These are phyloP conservation scores for Agrocybe praecox DNA, from an alignment of 768 basidiomycete genomes.

Conservation along the genomic window DNA sequence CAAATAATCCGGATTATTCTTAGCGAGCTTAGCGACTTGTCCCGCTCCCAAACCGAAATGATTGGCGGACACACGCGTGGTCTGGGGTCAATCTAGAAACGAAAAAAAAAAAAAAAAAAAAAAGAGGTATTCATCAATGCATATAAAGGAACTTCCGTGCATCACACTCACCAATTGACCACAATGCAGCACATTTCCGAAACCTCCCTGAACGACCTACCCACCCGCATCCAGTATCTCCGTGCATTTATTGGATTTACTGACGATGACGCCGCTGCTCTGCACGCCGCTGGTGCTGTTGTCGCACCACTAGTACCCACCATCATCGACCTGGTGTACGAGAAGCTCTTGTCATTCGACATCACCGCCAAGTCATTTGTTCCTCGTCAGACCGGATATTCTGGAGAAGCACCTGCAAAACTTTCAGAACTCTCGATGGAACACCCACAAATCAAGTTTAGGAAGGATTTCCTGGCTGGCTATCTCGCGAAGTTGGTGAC, in stretches of 20 bases:
- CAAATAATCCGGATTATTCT: neutral
- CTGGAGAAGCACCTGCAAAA: constrained; percentile 36
- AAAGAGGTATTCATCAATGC: too few relatives aligned
- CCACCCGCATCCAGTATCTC: constrained; percentile 43
- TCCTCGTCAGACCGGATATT: constrained; percentile 41
- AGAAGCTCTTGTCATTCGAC: constrained; percentile 43
- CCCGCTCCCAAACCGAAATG: neutral
- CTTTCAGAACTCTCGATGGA: constrained; percentile 41
- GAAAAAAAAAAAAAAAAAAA: too few relatives aligned
- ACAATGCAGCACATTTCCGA: constrained; percentile 30
- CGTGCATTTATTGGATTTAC: constrained; percentile 49
- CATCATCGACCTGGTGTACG: constrained; percentile 47
- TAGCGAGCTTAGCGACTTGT: too few relatives aligned
- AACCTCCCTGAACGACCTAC: constrained; percentile 30
- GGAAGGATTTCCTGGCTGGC: constrained; percentile 40
- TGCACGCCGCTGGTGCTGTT: constrained; percentile 41
- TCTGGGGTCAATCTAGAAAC: neutral
- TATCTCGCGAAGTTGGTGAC: constrained; percentile 40
- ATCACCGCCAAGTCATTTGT: constrained; percentile 42
- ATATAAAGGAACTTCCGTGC: too few relatives aligned
- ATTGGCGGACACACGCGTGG: neutral
- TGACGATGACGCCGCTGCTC: constrained; percentile 38
- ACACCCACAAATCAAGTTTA: constrained; percentile 49
- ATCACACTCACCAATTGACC: neutral
- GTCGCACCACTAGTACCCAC: constrained; percentile 44